Evolutionary conservation across 1,284 basidiomycete species (phyloP).

Genomic region (Cutaneotrichosporon spelunceum): DNA sequence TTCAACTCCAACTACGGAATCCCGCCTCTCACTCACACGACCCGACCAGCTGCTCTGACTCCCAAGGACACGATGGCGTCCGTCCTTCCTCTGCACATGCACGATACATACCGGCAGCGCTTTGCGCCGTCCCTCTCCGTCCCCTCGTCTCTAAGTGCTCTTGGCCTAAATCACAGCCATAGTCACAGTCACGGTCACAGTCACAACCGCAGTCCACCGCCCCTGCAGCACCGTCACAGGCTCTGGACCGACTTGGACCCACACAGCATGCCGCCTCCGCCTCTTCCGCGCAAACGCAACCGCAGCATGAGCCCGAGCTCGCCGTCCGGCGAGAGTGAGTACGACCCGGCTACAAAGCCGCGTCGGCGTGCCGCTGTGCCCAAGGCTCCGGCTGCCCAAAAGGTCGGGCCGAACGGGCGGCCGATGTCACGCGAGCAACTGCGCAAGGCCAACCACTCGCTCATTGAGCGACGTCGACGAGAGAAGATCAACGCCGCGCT

Average conservation of each 20-base stretch:
- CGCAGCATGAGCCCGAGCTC: slow-evolving; percentile 16
- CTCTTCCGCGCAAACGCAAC: slow-evolving; percentile 29
- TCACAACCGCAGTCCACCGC: not conserved
- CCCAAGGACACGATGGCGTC: slow-evolving; percentile 4
- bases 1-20: not conserved
- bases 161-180: not conserved
- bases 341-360: slow-evolving; percentile 18
- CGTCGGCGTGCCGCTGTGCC: not conserved
- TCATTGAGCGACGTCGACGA: slow-evolving; percentile 49
- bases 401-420: slow-evolving; percentile 22
- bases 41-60: not conserved
- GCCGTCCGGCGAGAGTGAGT: slow-evolving; percentile 33
- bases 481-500: slow-evolving; percentile 52
- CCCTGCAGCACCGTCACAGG: not conserved
- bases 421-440: slow-evolving; percentile 43
- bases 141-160: slow-evolving; percentile 3
- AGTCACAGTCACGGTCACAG: not conserved
- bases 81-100: not conserved
- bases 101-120: slow-evolving; percentile 9
- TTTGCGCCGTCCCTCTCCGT: not conserved
- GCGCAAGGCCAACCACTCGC: slow-evolving; percentile 49
- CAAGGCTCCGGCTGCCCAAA: not conserved
- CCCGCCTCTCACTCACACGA: slow-evolving; percentile 8
- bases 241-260: not conserved
- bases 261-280: slow-evolving; percentile 25